Evolutionary conservation across 306 rosid genomes (phyloP), one percentile per base, ranked within the genome.

Genomic region (Quillaja saponaria): DNA sequence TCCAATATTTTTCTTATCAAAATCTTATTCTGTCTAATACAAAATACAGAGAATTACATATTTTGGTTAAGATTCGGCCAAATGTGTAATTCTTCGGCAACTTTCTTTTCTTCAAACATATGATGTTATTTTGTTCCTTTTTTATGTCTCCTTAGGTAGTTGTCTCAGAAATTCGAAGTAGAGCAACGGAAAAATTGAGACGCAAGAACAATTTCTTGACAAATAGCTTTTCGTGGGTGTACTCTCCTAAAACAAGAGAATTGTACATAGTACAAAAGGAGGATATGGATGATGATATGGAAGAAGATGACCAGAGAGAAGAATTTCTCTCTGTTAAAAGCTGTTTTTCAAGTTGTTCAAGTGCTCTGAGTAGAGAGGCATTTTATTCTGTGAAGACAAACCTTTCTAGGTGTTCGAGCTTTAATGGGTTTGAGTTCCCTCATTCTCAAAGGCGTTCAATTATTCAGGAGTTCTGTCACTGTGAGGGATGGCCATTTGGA

Each of bases 401-500:
- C 70, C 71, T 87, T 51, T 92, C 96, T 0, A 70, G 86, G 20
- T 57, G 90, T 64, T 80, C 96, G 5, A 87, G 95, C 87, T 61
- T 85, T 33, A 64, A 74, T 45, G 87, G 78, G 3, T 8, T 78
- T 69, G 94, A 86, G 8, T 61, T 82, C 33, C 71, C 54, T 9
- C 80, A 68, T 25, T 69, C 67, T 56, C 74, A 80, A 83, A 76
- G 68, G 86, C 83, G 81, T 10, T 81, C 95, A 0, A 79, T 78
- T 69, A 76, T 92, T 73, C 88, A 58, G 61, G 89, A 92, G 74
- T 57, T 87, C 7, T 76, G 87, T 57, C 99, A 89, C 17, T 92
- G 96, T 67, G 76, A 89, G 41, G 99, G 99, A 3, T 92, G 99
- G 99, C 97, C 99, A 1, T 92, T 92, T 37, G 99, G 97, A 20